Base-by-base conservation (phyloP, 2,329 filamentous ascomycete genomes). In the Aspergillus thermomutatus region DNA sequence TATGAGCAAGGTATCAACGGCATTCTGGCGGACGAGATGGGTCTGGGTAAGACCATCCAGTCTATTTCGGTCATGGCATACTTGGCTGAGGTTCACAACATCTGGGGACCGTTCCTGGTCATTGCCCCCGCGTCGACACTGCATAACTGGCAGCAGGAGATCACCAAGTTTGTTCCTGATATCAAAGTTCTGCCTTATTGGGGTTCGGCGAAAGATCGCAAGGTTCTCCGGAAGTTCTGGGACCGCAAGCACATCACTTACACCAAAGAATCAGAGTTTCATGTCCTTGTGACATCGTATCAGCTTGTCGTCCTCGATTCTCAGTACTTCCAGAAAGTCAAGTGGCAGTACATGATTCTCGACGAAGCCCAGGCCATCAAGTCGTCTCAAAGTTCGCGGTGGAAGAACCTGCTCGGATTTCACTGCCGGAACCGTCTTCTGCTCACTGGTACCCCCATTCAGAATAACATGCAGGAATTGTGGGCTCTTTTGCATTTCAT, bases 1-100 rank as follows among this genome's bases (percentile, higher is more conserved):
- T 99, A 99, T 79, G 94, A 99, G 75, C 94, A 99, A 76, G 94
- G 94, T 73, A 99, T 99, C 89, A 97, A 97, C 78, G 93, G 93
- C 76, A 99, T 99, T 67, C 81, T 99, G 61, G 94, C 94, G 63
- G 94, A 99, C 73, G 94, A 99, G 78, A 99, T 99, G 94, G 94
- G 94, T 86, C 90, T 99, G 25, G 94, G 94, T 74, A 99, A 99
- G 78, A 99, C 94, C 21, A 91, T 99, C 5, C 94, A 99, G 78
- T 97, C 93, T 23, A 99, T 99, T 61, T 97, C 94, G 0, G 93
- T 99, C 72, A 97, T 99, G 94, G 92, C 92, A 1, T 97, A 99
- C 71, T 87, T 99, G 31, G 94, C 94, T 1, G 93, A 99, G 78
- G 89, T 92, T 67, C 92, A 99, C 80, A 92, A 96, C 70, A 96